Conservation (phyloP, 768 basidiomycete species). For the Xerocomellus chrysenteron region DNA sequence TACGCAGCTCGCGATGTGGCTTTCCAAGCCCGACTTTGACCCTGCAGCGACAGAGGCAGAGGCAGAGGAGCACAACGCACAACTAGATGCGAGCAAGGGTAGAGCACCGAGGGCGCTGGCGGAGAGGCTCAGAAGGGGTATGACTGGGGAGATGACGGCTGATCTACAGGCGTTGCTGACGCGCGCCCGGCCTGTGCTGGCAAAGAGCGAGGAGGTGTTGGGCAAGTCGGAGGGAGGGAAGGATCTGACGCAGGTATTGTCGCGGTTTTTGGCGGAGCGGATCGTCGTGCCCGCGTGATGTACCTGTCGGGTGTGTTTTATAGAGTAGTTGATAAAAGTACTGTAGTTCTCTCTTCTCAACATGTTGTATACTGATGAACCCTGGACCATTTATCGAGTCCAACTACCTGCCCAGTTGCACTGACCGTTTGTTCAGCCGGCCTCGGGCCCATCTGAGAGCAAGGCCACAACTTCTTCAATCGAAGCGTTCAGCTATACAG, state of each 20-base stretch:
- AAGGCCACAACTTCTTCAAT: too few relatives aligned
- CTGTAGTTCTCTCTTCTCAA: conserved; percentile 5
- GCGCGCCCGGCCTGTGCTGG: conserved; percentile 63
- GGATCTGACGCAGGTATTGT: conserved; percentile 61
- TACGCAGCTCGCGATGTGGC: conserved; percentile 78
- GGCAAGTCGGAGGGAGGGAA: conserved; percentile 39
- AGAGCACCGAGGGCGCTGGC: conserved; percentile 51
- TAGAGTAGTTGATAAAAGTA: conserved; percentile 11
- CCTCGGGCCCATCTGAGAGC: too few relatives aligned
- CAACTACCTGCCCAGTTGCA: not conserved
- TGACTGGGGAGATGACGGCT: conserved; percentile 77
- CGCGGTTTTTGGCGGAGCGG: conserved; percentile 64
- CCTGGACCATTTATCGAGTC: not conserved
- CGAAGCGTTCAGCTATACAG: too few relatives aligned
- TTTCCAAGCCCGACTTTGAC: conserved; percentile 71
- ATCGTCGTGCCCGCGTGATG: conserved; percentile 42
- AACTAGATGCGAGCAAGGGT: conserved; percentile 34
- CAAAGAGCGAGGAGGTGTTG: conserved; percentile 52
- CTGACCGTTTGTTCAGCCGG: too few relatives aligned
- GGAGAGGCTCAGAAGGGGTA: conserved; percentile 66
- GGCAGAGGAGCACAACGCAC: conserved; percentile 38
- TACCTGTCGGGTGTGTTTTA: not conserved
- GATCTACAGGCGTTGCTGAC: conserved; percentile 67
- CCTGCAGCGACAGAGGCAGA: conserved; percentile 41
- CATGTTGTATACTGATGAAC: not conserved